A percentile compares a stretch with the other conserved stretches of the same genome.
These are phyloP conservation scores for Cryptosporidium bovis DNA, from an alignment of 169 alveolate genomes.

Conservation along the genomic window DNA sequence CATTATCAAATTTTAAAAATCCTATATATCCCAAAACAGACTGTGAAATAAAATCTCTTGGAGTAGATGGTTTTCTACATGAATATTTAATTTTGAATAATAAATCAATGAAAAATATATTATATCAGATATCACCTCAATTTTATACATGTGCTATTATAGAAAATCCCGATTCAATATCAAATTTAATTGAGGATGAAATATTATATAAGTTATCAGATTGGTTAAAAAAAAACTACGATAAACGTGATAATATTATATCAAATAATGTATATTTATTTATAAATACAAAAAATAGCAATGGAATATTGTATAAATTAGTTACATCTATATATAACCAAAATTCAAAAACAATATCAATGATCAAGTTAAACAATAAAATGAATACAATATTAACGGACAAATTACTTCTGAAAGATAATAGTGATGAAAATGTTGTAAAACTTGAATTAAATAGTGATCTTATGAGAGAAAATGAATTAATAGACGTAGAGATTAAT, in stretches of 20 bases:
- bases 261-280: slow-evolving; percentile 38
- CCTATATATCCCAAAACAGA: slow-evolving; percentile 62
- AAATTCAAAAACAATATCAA: slow-evolving; percentile 57
- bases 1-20: slow-evolving; percentile 17
- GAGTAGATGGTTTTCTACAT: slow-evolving; percentile 54
- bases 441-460: not conserved
- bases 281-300: not conserved
- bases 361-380: slow-evolving; percentile 16
- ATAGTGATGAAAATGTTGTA: not conserved
- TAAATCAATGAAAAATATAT: slow-evolving; percentile 32
- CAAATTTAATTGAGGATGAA: slow-evolving; percentile 33
- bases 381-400: slow-evolving; percentile 53
- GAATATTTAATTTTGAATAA: slow-evolving; percentile 23
- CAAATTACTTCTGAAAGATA: not conserved
- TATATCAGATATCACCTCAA: slow-evolving; percentile 51
- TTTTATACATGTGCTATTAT: slow-evolving; percentile 53
- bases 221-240: slow-evolving; percentile 56
- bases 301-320: slow-evolving; percentile 36
- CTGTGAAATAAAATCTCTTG: slow-evolving; percentile 21
- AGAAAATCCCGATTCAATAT: not conserved
- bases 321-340: slow-evolving; percentile 46
- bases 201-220: slow-evolving; percentile 51
- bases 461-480: not conserved
- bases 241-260: slow-evolving; percentile 10
- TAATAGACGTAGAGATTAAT: slow-evolving; percentile 5